These are phyloP conservation scores for Microcera coccophila DNA, from an alignment of 2,329 filamentous ascomycete genomes.

Conservation along the genomic window DNA sequence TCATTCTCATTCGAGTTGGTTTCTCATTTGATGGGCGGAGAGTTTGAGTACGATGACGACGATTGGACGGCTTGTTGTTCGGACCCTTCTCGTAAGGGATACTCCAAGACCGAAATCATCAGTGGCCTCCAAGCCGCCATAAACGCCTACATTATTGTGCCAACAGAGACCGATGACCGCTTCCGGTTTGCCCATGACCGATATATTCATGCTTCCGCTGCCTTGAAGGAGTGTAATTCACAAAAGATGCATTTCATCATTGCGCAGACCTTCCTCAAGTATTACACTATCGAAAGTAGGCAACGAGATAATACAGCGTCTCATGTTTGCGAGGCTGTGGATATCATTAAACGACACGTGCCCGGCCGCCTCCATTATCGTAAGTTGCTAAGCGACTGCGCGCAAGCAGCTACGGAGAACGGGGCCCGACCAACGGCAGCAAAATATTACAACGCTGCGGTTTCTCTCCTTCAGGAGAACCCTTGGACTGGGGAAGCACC, in stretches of 20 bases:
- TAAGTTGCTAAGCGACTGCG: constrained; percentile 73
- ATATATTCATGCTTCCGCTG: constrained; percentile 70
- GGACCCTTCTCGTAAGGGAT: constrained; percentile 28
- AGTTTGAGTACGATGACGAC: constrained; percentile 60
- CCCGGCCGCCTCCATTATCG: constrained; percentile 62
- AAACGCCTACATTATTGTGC: constrained; percentile 73
- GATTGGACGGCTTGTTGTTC: constrained; percentile 34
- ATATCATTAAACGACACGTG: constrained; percentile 67
- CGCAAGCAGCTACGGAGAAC: constrained; percentile 72
- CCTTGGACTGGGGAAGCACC: constrained; percentile 67
- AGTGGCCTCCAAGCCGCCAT: constrained; percentile 79
- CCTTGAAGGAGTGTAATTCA: constrained; percentile 64
- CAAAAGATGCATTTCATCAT: constrained; percentile 89
- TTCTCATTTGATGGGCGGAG: constrained; percentile 69
- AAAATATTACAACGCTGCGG: constrained; percentile 74
- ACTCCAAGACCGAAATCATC: constrained; percentile 65
- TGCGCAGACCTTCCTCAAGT: constrained; percentile 73
- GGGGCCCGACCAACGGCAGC: constrained; percentile 78
- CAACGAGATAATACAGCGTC: constrained; percentile 70
- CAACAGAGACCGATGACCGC: constrained; percentile 77
- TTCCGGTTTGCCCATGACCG: constrained; percentile 89
- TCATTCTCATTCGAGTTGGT: constrained; percentile 82
- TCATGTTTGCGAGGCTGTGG: constrained; percentile 74
- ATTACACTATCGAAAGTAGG: constrained; percentile 57
- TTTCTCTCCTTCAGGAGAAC: constrained; percentile 72